Base-by-base conservation (phyloP, 345 rosid genomes). In the Gossypium turneri region DNA sequence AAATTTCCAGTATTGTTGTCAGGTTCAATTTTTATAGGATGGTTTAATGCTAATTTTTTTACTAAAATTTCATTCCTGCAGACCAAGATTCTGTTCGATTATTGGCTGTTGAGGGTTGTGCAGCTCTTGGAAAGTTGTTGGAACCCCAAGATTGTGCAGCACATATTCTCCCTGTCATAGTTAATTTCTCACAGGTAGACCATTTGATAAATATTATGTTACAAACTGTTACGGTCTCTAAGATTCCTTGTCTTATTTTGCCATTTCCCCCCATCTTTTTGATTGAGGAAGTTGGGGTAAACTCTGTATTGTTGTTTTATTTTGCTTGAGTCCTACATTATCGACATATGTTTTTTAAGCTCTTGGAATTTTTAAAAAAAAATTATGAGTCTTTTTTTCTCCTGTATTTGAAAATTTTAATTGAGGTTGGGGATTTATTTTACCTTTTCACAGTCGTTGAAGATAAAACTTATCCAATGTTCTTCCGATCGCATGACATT, bases 41-140 rank as follows among this genome's bases (percentile, higher is more conserved):
- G 22, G 51, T 20, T 70, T 50, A 34, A 29, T 29, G 27, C 27
- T 52, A 17, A 55, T 25, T 19, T 41, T 38, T 20, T 34, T 47
- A 16, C 2, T 55, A 2, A 44, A 2, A 47, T 47, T 47, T 27
- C 13, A 73, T 67, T 20, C 45, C 78, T 45, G 24, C 93, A 94
- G 97, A 94, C 80, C 98, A 94, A 82, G 98, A 94, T 89, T 94
- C 98, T 59, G 98, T 94, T 73, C 89, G 98, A 56, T 80, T 94
- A 76, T 83, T 94, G 90, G 94, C 97, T 20, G 97, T 94, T 62
- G 98, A 94, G 88, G 92, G 97, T 69, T 90, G 98, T 85, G 97
- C 97, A 76, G 93, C 98, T 12, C 94, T 94, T 72, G 98, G 98
- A 60, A 94, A 94, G 79, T 79, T 94, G 87, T 85, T 94, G 92